phyloP scores from a whole-genome alignment of 352 stramenopile species.

The Phytophthora podocarpi region DNA sequence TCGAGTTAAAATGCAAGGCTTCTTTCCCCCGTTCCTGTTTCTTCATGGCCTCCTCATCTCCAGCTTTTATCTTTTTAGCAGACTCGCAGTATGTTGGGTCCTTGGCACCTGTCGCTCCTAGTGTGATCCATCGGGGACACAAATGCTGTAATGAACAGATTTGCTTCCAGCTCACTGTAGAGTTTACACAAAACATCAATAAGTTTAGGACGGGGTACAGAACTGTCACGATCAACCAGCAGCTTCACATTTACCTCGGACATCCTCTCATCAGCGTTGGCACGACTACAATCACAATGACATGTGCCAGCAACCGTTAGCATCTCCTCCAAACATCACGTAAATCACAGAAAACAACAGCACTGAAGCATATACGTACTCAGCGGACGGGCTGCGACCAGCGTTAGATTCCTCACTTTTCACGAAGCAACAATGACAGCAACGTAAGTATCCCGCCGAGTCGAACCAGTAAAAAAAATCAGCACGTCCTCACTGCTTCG shows the following conservation, averaged over 20 bases:
- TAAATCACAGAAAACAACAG: neutral
- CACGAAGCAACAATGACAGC: neutral
- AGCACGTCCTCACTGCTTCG: constrained; percentile 22
- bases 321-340: neutral
- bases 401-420: constrained; percentile 15
- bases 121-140: constrained; percentile 5
- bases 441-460: constrained; percentile 7
- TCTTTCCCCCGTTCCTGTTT: constrained; percentile 36
- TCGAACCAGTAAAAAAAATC: too few species aligned
- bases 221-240: neutral
- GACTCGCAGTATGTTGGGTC: constrained; percentile 6
- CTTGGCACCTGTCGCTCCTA: neutral
- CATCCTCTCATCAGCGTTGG: constrained; percentile 23
- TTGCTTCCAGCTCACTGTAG: constrained; percentile 25
- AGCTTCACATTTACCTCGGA: constrained; percentile 22
- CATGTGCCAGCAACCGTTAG: neutral
- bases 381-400: constrained; percentile 21
- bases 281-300: neutral
- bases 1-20: constrained; percentile 52
- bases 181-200: constrained; percentile 2
- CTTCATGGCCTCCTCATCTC: constrained; percentile 20
- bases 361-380: constrained; percentile 11
- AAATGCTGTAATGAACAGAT: constrained; percentile 6
- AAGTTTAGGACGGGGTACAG: neutral
- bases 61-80: constrained; percentile 13